A percentile compares a stretch with the other conserved stretches of the same genome.
Evolutionary conservation across 2,329 filamentous ascomycete species (phyloP).

Genomic region (Aureobasidium sp.): DNA sequence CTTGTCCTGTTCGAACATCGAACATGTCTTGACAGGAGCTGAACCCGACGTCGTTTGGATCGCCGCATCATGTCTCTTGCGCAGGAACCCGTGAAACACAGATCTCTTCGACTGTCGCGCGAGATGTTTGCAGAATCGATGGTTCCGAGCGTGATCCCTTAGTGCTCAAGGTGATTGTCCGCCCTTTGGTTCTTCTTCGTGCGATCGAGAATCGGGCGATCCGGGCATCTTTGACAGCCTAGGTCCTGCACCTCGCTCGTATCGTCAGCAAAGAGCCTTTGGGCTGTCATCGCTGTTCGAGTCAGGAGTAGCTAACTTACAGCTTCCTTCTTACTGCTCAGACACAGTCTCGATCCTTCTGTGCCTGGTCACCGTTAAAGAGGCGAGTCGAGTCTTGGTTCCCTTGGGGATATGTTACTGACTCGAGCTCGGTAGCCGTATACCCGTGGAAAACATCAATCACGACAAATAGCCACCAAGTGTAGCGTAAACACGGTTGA

Average conservation of each 20-base stretch:
- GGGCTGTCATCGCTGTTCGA: neutral
- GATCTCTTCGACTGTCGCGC: neutral
- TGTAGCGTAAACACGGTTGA: neutral
- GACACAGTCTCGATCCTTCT: neutral
- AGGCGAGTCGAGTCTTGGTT: neutral
- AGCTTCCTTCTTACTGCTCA: neutral
- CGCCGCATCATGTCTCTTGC: neutral
- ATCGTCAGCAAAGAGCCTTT: neutral
- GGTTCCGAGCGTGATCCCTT: neutral
- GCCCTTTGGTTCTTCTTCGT: neutral
- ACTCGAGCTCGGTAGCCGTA: neutral
- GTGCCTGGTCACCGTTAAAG: neutral
- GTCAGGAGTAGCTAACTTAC: no score
- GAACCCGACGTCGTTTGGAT: neutral
- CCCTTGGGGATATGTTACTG: neutral
- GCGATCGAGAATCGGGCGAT: neutral
- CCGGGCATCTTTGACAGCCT: neutral
- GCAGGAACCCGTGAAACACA: conserved; percentile 7
- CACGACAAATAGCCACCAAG: neutral
- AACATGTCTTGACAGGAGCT: neutral
- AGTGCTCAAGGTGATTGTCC: neutral
- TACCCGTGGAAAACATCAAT: neutral
- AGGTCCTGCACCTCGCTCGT: neutral
- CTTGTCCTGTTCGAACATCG: neutral
- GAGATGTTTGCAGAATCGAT: neutral